Conservation (phyloP, 768 basidiomycete species). For the Panaeolus papilionaceus region DNA sequence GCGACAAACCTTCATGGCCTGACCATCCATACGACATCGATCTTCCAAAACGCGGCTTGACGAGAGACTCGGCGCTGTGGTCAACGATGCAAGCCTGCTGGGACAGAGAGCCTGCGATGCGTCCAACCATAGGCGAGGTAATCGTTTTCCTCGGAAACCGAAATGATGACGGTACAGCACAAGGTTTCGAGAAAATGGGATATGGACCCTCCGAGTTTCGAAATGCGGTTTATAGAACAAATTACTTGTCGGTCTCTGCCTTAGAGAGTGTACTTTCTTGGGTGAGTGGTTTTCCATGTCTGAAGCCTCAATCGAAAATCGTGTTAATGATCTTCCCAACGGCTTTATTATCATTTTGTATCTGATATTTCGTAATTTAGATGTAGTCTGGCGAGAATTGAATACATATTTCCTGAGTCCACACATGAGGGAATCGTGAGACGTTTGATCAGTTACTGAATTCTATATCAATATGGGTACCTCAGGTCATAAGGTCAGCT, state of each 20-base stretch:
- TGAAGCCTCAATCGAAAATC: neutral
- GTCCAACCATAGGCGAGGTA: neutral
- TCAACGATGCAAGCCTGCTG: neutral
- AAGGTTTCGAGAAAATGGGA: neutral
- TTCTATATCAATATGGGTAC: too few species aligned
- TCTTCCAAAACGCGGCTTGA: neutral
- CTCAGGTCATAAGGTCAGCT: too few species aligned
- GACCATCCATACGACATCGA: neutral
- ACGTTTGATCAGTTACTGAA: too few species aligned
- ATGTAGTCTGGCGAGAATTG: neutral
- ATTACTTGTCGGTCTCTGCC: neutral
- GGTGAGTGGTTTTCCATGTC: neutral
- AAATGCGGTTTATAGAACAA: neutral
- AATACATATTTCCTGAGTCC: neutral
- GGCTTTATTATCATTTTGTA: neutral
- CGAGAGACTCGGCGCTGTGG: neutral
- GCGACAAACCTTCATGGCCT: neutral
- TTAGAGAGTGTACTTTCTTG: neutral
- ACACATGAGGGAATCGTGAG: too few species aligned
- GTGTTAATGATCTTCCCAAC: neutral
- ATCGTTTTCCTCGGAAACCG: neutral
- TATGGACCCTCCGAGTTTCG: slow-evolving; percentile 1
- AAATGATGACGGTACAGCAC: neutral
- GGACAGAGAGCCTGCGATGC: neutral
- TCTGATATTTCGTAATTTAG: neutral